Evolutionary conservation across 2,329 filamentous ascomycete species (phyloP).

Genomic region (Rutstroemia sp.): DNA sequence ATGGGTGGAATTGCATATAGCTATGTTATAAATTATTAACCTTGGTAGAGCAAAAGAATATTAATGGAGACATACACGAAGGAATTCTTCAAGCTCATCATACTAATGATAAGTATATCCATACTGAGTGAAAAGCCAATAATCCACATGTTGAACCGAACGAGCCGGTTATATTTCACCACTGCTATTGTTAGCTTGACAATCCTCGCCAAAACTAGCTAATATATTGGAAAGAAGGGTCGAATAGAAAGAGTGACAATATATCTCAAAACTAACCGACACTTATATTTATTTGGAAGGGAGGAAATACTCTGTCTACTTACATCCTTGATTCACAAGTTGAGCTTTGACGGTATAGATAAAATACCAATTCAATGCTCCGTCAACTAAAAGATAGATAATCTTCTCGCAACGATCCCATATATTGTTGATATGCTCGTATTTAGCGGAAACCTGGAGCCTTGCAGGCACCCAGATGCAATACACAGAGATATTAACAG

Average conservation of each 20-base stretch:
- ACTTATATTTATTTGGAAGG: too few relatives aligned
- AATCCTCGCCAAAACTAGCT: too few relatives aligned
- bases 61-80: slow-evolving; percentile 27
- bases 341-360: slow-evolving; percentile 34
- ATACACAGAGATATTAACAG: slow-evolving; percentile 46
- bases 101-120: slow-evolving; percentile 35
- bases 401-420: slow-evolving; percentile 48
- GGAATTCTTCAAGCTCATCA: slow-evolving; percentile 32
- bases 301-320: too few relatives aligned
- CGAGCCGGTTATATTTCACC: slow-evolving; percentile 34
- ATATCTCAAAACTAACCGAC: too few relatives aligned
- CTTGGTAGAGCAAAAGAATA: background rate
- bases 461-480: slow-evolving; percentile 46
- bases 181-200: slow-evolving; percentile 11
- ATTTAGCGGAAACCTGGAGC: slow-evolving; percentile 35
- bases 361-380: slow-evolving; percentile 44
- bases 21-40: slow-evolving; percentile 2
- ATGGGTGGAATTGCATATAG: slow-evolving; percentile 35
- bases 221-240: too few relatives aligned
- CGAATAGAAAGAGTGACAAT: too few relatives aligned
- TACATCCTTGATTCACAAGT: slow-evolving; percentile 24
- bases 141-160: slow-evolving; percentile 35
- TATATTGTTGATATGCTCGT: slow-evolving; percentile 39
- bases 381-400: slow-evolving; percentile 44
- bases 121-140: slow-evolving; percentile 34